Evolutionary conservation across 2,329 filamentous ascomycete species (phyloP).

Genomic region (Aspergillus quadrilineatus): DNA sequence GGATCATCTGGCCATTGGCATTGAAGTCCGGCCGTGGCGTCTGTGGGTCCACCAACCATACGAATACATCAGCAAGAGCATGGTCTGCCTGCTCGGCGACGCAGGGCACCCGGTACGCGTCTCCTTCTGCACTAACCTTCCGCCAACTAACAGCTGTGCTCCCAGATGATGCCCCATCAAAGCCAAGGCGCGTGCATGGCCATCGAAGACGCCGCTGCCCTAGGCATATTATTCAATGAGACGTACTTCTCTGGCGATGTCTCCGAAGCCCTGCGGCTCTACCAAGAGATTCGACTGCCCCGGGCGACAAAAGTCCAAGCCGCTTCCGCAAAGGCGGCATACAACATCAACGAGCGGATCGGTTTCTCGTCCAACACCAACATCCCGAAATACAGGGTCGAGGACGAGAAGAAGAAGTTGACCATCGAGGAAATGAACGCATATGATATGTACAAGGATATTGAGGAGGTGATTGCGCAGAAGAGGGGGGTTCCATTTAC

Average conservation of each 20-base stretch:
- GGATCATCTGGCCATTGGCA: slow-evolving; percentile 58
- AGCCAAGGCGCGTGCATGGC: slow-evolving; percentile 69
- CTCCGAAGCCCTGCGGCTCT: slow-evolving; percentile 49
- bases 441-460: slow-evolving; percentile 60
- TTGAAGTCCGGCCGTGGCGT: slow-evolving; percentile 65
- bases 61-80: slow-evolving; percentile 53
- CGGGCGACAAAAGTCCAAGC: slow-evolving; percentile 58
- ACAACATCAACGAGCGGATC: slow-evolving; percentile 64
- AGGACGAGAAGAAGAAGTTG: slow-evolving; percentile 60
- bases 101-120: slow-evolving; percentile 60
- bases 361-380: slow-evolving; percentile 63
- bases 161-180: slow-evolving; percentile 66
- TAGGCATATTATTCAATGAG: slow-evolving; percentile 61
- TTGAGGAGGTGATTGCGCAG: slow-evolving; percentile 50
- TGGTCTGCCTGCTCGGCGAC: slow-evolving; percentile 62
- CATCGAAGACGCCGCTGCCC: slow-evolving; percentile 63
- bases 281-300: slow-evolving; percentile 55
- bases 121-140: too few relatives aligned
- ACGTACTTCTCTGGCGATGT: slow-evolving; percentile 51
- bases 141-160: background rate
- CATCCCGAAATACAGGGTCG: slow-evolving; percentile 59
- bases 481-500: slow-evolving; percentile 31
- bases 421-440: slow-evolving; percentile 70
- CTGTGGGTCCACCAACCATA: slow-evolving; percentile 66
- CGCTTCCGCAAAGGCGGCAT: slow-evolving; percentile 57